phyloP scores from a whole-genome alignment of 1,284 basidiomycete species.

The Trichosporon sp. region DNA sequence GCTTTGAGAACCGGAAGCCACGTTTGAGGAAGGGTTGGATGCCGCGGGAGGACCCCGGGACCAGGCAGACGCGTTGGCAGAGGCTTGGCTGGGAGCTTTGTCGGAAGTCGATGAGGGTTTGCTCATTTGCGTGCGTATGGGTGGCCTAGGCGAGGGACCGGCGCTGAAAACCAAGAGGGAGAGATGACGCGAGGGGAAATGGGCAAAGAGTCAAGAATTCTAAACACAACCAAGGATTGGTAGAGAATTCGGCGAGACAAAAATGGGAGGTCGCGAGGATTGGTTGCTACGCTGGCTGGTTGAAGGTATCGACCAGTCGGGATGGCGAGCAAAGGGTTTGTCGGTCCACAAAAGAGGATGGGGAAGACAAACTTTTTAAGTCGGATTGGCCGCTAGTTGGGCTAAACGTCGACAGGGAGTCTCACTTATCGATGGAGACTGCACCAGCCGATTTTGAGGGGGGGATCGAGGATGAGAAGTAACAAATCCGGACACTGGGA shows the following conservation, averaged over 20 bases:
- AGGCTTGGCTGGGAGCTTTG: constrained; percentile 24
- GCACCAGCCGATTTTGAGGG: neutral
- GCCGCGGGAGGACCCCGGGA: constrained; percentile 40
- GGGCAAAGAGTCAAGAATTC: neutral
- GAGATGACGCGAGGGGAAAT: neutral
- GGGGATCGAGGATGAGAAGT: neutral
- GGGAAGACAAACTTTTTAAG: constrained; percentile 10
- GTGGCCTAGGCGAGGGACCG: neutral
- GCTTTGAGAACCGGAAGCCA: constrained; percentile 26
- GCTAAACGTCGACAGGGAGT: neutral
- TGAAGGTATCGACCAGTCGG: neutral
- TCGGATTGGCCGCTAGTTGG: neutral
- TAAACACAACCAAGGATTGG: neutral
- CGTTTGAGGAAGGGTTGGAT: constrained; percentile 28
- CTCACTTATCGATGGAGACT: neutral
- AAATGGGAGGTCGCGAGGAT: neutral
- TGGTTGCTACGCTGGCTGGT: neutral
- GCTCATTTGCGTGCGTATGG: constrained; percentile 34
- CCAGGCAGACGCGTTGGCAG: constrained; percentile 33
- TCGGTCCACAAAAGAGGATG: constrained; percentile 3
- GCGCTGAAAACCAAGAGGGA: constrained; percentile 1
- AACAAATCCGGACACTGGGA: constrained; percentile 8
- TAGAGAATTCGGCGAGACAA: neutral
- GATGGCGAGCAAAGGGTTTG: constrained; percentile 1
- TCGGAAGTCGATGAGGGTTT: constrained; percentile 27